These are phyloP conservation scores for Dipodascus albidus DNA, from an alignment of 805 yeast genomes.

Conservation along the genomic window DNA sequence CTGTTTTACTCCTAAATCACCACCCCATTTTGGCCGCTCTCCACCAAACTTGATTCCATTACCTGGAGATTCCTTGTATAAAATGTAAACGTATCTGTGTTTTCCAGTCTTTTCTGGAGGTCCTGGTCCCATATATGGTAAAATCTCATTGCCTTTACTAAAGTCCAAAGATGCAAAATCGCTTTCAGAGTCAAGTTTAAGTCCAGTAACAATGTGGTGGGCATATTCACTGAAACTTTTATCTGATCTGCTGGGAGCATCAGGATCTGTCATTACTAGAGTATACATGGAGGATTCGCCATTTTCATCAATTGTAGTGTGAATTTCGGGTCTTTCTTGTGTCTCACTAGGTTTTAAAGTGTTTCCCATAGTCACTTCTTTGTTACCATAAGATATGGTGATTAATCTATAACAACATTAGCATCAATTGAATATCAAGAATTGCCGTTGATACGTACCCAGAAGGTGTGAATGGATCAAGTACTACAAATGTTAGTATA, in stretches of 20 bases:
- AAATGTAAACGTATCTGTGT: constrained; percentile 74
- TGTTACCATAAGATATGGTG: constrained; percentile 50
- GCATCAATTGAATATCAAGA: not conserved
- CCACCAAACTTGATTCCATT: constrained; percentile 22
- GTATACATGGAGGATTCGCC: constrained; percentile 45
- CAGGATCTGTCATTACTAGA: constrained; percentile 81
- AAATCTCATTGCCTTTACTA: constrained; percentile 31
- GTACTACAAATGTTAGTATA: constrained; percentile 6
- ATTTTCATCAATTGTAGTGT: constrained; percentile 47
- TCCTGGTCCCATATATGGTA: constrained; percentile 69
- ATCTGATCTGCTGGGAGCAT: constrained; percentile 78
- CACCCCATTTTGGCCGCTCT: constrained; percentile 70
- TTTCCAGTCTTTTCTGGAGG: constrained; percentile 84
- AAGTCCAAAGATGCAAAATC: constrained; percentile 18
- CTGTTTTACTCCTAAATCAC: constrained; percentile 64
- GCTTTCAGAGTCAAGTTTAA: constrained; percentile 11
- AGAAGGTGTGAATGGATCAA: constrained; percentile 17
- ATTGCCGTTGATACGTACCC: constrained; percentile 11
- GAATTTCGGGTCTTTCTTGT: constrained; percentile 52
- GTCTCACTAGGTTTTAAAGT: constrained; percentile 53
- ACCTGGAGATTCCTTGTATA: constrained; percentile 53
- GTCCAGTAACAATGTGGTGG: constrained; percentile 49
- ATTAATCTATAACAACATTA: constrained; percentile 29
- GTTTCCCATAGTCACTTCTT: constrained; percentile 68
- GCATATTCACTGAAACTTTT: constrained; percentile 82